Evolutionary conservation across 1,284 basidiomycete species (phyloP), one percentile per base, ranked within the genome.

Genomic region (Ganoderma meredithae): DNA sequence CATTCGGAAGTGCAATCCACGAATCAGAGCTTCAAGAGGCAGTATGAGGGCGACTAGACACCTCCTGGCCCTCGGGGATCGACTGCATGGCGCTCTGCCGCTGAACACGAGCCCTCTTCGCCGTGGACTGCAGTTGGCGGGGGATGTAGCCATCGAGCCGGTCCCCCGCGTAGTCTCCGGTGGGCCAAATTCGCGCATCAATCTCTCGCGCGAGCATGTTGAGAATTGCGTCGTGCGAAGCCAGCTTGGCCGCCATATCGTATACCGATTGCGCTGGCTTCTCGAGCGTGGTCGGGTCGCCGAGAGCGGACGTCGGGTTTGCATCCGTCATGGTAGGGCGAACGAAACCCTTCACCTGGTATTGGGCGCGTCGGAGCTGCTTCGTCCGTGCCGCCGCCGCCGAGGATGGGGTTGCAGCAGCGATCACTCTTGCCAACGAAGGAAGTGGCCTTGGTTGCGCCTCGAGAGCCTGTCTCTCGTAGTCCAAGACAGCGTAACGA

Each of bases 401-500:
- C 15, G 15, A 19, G 52, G 36, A 39, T 39, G 36, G 36, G 8
- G 52, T 17, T 15, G 27, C 52, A 17, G 52, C 27, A 27, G 15
- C 52, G 52, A 52, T 27, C 22, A 22, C 22, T 22, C 47, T 52
- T 25, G 13, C 0, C 47, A 52, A 22, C 22, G 52, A 27, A 19
- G 27, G 31, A 7, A 55, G 15, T 15, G 22, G 22, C 47, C 17
- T 55, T 8, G 27, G 52, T 9, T 31, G 4, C 3, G 2, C 17
- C 12, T 33, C 31, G 15, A 4, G n/a, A 25, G 12, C 47, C 22
- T 52, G 47, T 1, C 33, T 27, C 36, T 64, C 53, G 12, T 25
- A 53, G 33, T 52, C 33, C n/a, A 33, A 25, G 12, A 63, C 62
- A 3, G 31, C 47, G 27, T 63, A 62, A 27, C 62, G 66, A 17